Evolutionary conservation across 495 filamentous ascomycete genomes (phyloP), one percentile per base, ranked within the genome.

Genomic region (Penicillium silybi): DNA sequence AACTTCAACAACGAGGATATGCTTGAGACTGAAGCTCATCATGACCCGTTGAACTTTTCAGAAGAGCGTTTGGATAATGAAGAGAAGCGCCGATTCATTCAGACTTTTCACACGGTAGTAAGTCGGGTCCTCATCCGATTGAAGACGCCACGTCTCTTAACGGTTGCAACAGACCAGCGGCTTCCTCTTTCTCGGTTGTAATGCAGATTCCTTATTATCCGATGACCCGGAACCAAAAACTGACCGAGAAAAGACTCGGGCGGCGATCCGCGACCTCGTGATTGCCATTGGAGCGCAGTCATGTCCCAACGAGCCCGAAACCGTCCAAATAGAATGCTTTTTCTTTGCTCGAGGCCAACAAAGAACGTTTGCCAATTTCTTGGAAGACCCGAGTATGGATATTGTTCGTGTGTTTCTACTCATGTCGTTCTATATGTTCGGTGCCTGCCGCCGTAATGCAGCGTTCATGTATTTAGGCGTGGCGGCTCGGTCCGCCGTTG

Each of bases 391-490:
- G 0, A 77, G 71, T 27, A 53, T 74, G 17, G 64, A 73, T 39
- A 38, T 74, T 26, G 60, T 75, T 3, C 64, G 72, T 10, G 52
- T 63, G 1, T 78, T 75, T 41, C 57, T 73, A 4, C 56, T 76
- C 11, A 68, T 78, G 65, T 63, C 74, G 2, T 76, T 74, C 25
- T 78, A 76, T 44, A 72, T 78, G 69, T 66, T 76, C 10, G 74
- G 74, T 0, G 69, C 71, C 8, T 76, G 72, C 44, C 73, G 72
- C 26, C 68, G 74, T 43, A 78, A 78, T 42, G 67, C 72, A 4
- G 73, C 74, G 7, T 78, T 75, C 50, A 75, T 78, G 73, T 76
- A 76, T 29, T 41, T 78, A 29, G 74, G 74, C 0, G 70, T 78
- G 6, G 73, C 74, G 9, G 63, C 69, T 11, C 66, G 70, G 40